Percentiles rank a stretch among this genome's conserved stretches.
Evolutionary conservation across 371 early-diverging fungal genomes (phyloP).

Genomic region (Conidiobolus incongruus): DNA sequence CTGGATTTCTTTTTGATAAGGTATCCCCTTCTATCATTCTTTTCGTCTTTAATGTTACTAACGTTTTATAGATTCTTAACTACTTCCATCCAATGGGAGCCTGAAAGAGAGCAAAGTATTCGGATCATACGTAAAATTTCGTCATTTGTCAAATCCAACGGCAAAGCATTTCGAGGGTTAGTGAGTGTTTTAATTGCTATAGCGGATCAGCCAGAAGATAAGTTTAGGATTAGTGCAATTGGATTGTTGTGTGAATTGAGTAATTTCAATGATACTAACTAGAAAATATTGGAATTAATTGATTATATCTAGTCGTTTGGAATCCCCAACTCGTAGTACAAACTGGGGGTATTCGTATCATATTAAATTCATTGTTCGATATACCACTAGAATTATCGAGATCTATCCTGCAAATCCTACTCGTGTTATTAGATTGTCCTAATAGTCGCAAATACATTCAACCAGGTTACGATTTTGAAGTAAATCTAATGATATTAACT

Average conservation of each 20-base stretch:
- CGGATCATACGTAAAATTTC: not conserved
- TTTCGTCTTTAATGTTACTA: not conserved
- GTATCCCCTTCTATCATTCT: no score
- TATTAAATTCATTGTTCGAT: constrained; percentile 47
- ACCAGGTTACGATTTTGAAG: constrained; percentile 57
- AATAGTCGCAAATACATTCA: constrained; percentile 34
- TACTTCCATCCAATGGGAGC: not conserved
- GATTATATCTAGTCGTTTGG: not conserved
- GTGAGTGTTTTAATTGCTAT: not conserved
- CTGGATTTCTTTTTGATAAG: constrained; percentile 1
- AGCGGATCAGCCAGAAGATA: constrained; percentile 1
- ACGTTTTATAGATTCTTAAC: not conserved
- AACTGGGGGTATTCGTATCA: constrained; percentile 35
- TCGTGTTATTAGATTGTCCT: constrained; percentile 48
- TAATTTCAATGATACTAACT: not conserved
- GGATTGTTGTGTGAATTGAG: constrained; percentile 1
- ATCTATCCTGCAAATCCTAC: constrained; percentile 31
- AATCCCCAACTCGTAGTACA: not conserved
- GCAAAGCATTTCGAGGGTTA: no score
- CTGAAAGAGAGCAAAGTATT: constrained; percentile 1
- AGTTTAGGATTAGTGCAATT: not conserved
- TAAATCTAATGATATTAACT: no score
- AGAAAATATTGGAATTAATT: not conserved
- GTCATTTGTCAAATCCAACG: no score
- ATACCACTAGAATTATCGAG: constrained; percentile 39